Conservation (phyloP, 2,329 filamentous ascomycete species). For the Sporothrix globosa region DNA sequence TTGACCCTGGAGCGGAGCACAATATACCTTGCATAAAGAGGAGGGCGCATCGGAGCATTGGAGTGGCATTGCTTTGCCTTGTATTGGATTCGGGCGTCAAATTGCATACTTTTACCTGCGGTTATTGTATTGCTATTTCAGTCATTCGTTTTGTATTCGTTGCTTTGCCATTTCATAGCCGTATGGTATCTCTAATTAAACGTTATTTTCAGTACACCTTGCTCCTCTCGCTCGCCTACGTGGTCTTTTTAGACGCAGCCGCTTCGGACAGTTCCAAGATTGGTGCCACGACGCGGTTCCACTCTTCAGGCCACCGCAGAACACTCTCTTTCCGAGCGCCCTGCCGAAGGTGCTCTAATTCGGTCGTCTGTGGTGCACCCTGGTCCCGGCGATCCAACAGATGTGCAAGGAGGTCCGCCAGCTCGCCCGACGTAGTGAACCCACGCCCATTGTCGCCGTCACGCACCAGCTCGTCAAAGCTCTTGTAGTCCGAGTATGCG, state of each 20-base stretch:
- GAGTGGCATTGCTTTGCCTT: background rate
- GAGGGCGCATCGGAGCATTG: slow-evolving; percentile 26
- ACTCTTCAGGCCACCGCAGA: slow-evolving; percentile 88
- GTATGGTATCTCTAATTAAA: slow-evolving; percentile 11
- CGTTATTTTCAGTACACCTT: background rate
- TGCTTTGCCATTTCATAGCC: background rate
- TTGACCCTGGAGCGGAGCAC: background rate
- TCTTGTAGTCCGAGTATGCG: slow-evolving; percentile 83
- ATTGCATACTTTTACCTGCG: background rate
- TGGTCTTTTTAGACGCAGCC: slow-evolving; percentile 2
- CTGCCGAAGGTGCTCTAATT: slow-evolving; percentile 47
- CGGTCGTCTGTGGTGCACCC: slow-evolving; percentile 40
- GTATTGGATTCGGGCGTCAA: background rate
- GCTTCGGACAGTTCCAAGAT: slow-evolving; percentile 60
- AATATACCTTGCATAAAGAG: slow-evolving; percentile 17
- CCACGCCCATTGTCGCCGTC: slow-evolving; percentile 86
- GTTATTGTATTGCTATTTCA: background rate
- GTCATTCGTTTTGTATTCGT: background rate
- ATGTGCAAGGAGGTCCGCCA: slow-evolving; percentile 64
- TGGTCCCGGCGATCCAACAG: slow-evolving; percentile 56
- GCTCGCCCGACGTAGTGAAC: slow-evolving; percentile 71
- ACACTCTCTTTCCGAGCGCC: slow-evolving; percentile 76
- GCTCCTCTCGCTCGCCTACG: background rate
- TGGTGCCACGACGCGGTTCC: slow-evolving; percentile 78
- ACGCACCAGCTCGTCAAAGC: slow-evolving; percentile 86